Evolutionary conservation across 805 yeast genomes (phyloP).

Genomic region (Yamadazyma nakazawae): DNA sequence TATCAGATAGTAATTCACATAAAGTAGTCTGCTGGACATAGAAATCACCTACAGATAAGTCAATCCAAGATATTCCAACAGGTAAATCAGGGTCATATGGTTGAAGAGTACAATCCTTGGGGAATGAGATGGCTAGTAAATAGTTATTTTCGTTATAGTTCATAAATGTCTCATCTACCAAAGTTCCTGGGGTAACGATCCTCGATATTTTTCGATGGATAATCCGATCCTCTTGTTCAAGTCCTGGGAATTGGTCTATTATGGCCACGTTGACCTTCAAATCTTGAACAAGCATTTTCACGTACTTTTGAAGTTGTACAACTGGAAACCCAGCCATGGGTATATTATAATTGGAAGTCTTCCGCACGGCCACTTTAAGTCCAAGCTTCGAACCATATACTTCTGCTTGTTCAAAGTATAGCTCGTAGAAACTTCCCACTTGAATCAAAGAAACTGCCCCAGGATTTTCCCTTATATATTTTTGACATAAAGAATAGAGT

Average conservation of each 20-base stretch:
- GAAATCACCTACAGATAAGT: slow-evolving; percentile 78
- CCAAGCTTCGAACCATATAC: slow-evolving; percentile 68
- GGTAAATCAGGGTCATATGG: slow-evolving; percentile 39
- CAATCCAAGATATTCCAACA: slow-evolving; percentile 85
- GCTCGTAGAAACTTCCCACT: slow-evolving; percentile 83
- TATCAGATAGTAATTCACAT: slow-evolving; percentile 61
- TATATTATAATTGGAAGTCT: slow-evolving; percentile 39
- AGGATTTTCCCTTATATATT: slow-evolving; percentile 31
- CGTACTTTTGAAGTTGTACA: slow-evolving; percentile 64
- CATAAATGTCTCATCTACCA: slow-evolving; percentile 80
- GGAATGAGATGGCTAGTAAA: slow-evolving; percentile 62
- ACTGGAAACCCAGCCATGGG: slow-evolving; percentile 94
- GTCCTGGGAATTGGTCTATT: slow-evolving; percentile 57
- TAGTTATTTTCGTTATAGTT: slow-evolving; percentile 71
- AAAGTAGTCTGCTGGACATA: slow-evolving; percentile 62
- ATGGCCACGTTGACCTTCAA: slow-evolving; percentile 72
- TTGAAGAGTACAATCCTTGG: slow-evolving; percentile 40
- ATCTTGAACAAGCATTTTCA: slow-evolving; percentile 69
- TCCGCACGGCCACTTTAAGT: slow-evolving; percentile 61
- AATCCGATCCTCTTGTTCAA: slow-evolving; percentile 22
- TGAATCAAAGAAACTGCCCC: slow-evolving; percentile 54
- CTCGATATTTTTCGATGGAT: slow-evolving; percentile 71
- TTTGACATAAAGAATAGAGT: slow-evolving; percentile 30
- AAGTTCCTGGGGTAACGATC: slow-evolving; percentile 88
- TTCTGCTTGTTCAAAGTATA: slow-evolving; percentile 87